phyloP scores from a whole-genome alignment of 2,329 filamentous ascomycete genomes.

The Phialophora tarda region DNA sequence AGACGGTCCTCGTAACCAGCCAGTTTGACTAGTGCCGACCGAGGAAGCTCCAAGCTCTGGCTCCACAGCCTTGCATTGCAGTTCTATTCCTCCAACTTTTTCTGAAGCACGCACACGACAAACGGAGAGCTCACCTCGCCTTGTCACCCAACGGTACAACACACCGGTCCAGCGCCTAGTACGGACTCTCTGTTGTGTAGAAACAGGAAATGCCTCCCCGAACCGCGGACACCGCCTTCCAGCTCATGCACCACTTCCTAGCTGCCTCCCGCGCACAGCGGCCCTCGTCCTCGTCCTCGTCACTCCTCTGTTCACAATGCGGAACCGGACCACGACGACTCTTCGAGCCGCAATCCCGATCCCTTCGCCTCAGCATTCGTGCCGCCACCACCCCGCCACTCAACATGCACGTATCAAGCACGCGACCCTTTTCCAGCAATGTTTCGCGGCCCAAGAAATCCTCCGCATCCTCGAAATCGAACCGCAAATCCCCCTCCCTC shows the following conservation, averaged over 20 bases:
- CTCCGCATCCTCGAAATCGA: slow-evolving; percentile 54
- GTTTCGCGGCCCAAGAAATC: slow-evolving; percentile 57
- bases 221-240: slow-evolving; percentile 17
- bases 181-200: neutral
- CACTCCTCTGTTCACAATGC: slow-evolving; percentile 24
- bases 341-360: neutral
- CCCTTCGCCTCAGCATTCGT: neutral
- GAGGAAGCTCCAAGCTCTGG: neutral
- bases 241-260: slow-evolving; percentile 15
- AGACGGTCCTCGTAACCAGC: neutral
- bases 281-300: neutral
- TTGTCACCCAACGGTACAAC: neutral
- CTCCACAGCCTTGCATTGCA: neutral
- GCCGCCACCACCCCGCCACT: neutral
- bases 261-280: slow-evolving; percentile 2
- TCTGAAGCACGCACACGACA: neutral
- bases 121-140: neutral
- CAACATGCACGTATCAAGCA: neutral
- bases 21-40: neutral
- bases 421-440: slow-evolving; percentile 51
- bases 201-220: slow-evolving; percentile 18
- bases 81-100: neutral
- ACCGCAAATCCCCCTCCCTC: slow-evolving; percentile 38
- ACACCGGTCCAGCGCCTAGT: neutral
- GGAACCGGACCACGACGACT: slow-evolving; percentile 21